These are phyloP conservation scores for Magnaporthiopsis rhizophila DNA, from an alignment of 2,329 filamentous ascomycete species.

Conservation along the genomic window DNA sequence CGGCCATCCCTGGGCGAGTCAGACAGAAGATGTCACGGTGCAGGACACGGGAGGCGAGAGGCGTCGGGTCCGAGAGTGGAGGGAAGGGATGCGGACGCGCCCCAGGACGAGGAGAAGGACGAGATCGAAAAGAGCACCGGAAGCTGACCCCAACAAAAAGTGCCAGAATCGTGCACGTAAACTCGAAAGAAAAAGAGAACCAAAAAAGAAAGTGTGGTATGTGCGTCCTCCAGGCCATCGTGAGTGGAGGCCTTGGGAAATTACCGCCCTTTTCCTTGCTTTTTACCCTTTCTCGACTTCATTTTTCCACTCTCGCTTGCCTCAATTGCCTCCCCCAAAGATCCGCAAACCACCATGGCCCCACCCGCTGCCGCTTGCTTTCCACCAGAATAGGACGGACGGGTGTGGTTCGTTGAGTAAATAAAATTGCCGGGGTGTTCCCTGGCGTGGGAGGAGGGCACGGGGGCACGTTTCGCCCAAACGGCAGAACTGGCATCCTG, in stretches of 20 bases:
- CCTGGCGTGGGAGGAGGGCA: not conserved
- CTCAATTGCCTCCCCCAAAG: not conserved
- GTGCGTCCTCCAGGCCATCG: no score
- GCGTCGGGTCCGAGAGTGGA: not conserved
- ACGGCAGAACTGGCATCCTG: not conserved
- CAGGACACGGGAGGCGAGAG: not conserved
- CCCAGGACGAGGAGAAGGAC: no score
- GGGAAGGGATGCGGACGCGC: no score
- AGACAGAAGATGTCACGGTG: not conserved
- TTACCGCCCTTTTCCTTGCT: not conserved
- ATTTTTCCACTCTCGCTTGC: not conserved
- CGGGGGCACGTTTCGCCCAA: not conserved
- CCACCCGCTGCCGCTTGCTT: not conserved
- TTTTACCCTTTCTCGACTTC: not conserved
- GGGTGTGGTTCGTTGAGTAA: no score
- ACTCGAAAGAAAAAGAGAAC: no score
- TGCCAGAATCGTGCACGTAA: no score
- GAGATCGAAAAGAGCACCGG: not conserved
- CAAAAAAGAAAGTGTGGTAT: no score
- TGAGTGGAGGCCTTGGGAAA: no score
- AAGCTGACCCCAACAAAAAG: not conserved
- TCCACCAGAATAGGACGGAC: not conserved
- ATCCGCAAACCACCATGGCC: not conserved
- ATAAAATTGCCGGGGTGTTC: not conserved
- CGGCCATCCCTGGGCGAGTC: not conserved